Conservation (phyloP, 2,329 filamentous ascomycete species). For the Ceratocystis diversiconidia region DNA sequence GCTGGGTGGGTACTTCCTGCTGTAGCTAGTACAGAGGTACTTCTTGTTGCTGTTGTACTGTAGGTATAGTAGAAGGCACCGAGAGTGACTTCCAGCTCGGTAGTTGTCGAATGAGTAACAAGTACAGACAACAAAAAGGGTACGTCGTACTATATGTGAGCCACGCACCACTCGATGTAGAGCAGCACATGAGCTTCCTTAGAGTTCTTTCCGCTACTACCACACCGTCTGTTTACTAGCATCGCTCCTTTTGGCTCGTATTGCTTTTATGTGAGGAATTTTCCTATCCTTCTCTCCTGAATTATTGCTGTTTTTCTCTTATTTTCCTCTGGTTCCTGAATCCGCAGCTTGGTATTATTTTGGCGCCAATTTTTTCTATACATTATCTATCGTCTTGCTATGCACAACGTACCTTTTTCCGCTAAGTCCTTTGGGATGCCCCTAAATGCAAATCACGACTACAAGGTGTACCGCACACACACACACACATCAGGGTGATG, state of each 20-base stretch:
- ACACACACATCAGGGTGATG: not conserved
- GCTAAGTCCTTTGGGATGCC: not conserved
- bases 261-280: not conserved
- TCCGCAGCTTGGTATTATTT: not conserved
- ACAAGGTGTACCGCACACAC: not conserved
- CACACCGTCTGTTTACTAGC: too few species aligned
- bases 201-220: too few species aligned
- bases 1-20: not conserved
- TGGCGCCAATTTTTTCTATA: not conserved
- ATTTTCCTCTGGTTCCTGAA: not conserved
- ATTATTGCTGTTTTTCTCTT: not conserved
- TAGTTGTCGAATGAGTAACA: not conserved
- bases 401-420: not conserved
- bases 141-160: not conserved
- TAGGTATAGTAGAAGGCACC: not conserved
- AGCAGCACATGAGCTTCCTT: too few species aligned
- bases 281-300: not conserved
- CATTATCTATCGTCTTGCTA: not conserved
- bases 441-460: not conserved
- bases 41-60: not conserved
- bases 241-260: not conserved
- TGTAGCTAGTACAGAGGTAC: not conserved
- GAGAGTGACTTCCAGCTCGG: conserved; percentile 1
- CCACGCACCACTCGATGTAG: not conserved
- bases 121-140: not conserved